These are phyloP conservation scores for Pachysandra terminalis DNA, from an alignment of 164 flowering plant genomes.

Conservation along the genomic window DNA sequence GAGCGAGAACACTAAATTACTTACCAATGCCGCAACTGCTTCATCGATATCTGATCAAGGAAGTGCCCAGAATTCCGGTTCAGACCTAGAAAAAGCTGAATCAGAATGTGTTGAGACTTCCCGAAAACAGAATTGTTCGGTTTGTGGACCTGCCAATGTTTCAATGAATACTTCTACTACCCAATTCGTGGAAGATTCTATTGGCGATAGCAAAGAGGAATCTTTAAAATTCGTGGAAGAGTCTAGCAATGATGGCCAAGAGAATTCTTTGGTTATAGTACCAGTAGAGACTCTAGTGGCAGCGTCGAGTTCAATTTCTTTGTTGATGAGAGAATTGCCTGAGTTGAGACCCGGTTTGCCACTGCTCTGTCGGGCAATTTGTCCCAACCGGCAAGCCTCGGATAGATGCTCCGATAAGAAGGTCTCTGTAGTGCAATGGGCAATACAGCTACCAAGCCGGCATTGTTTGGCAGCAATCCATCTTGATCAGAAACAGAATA, in stretches of 20 bases:
- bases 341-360: slow-evolving; percentile 5
- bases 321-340: neutral
- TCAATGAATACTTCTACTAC: neutral
- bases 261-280: slow-evolving; percentile 56
- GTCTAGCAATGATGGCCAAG: slow-evolving; percentile 22
- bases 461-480: slow-evolving; percentile 14
- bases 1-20: slow-evolving; percentile 32
- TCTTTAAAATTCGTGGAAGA: too few species aligned
- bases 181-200: slow-evolving; percentile 17
- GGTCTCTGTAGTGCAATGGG: neutral
- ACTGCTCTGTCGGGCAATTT: neutral
- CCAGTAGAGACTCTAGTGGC: slow-evolving; percentile 43
- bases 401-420: neutral
- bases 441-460: neutral
- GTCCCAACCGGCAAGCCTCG: neutral
- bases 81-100: neutral
- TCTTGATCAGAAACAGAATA: slow-evolving; percentile 30
- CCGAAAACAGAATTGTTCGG: neutral
- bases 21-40: slow-evolving; percentile 16
- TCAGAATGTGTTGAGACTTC: neutral
- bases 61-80: neutral
- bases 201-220: slow-evolving; percentile 26
- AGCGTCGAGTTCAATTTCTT: neutral
- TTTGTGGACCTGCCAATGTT: neutral
- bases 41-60: neutral